These are phyloP conservation scores for Sphagnum tenellum DNA, from an alignment of 225 moss, liverwort and hornwort genomes.

Conservation along the genomic window DNA sequence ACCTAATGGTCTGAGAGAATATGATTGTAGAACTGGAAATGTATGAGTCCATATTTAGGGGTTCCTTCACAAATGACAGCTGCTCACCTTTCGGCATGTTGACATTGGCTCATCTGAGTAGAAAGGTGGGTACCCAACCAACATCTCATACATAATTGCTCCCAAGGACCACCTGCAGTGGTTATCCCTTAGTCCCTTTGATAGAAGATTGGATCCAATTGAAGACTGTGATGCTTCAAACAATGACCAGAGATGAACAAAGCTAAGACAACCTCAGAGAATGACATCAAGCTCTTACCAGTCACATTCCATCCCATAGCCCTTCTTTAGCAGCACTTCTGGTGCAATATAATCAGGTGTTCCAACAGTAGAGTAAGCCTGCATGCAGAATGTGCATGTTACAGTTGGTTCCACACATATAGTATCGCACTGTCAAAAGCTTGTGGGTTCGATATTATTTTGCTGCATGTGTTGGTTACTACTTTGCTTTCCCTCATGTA, in stretches of 20 bases:
- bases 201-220: background rate
- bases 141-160: conserved; percentile 99
- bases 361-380: conserved; percentile 98
- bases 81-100: conserved; percentile 91
- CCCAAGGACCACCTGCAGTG: conserved; percentile 94
- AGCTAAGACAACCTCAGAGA: too few species aligned
- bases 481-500: too few species aligned
- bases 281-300: conserved; percentile 42
- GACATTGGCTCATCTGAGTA: conserved; percentile 99
- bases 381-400: conserved; percentile 7
- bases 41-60: too few species aligned
- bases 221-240: too few species aligned
- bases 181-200: background rate
- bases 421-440: background rate
- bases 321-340: conserved; percentile 93
- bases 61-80: background rate
- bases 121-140: conserved; percentile 96
- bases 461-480: too few species aligned
- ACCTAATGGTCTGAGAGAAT: too few species aligned
- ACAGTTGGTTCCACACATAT: too few species aligned
- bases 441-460: too few species aligned
- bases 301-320: conserved; percentile 98
- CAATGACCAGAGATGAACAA: too few species aligned
- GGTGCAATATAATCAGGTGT: conserved; percentile 99
- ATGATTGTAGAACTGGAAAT: too few species aligned